Base-by-base conservation (phyloP, 179 eudicot genomes). In the Nepenthes alata region DNA sequence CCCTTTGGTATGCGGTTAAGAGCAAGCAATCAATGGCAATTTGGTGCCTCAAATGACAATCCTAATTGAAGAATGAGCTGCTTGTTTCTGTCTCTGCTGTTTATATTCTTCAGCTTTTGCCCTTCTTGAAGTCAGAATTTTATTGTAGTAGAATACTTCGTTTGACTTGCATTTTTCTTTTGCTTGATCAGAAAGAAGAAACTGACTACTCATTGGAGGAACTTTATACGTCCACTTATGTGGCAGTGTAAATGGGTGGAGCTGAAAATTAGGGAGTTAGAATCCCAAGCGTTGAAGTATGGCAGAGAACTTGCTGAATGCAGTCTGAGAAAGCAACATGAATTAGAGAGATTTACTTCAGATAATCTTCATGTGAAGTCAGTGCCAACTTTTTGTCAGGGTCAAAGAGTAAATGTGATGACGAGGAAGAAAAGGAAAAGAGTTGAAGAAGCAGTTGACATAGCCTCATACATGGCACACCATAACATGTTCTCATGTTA, bases 161-260 rank as follows among this genome's bases (percentile, higher is more conserved):
- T 6, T 6, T 7, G n/a, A 7, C 53, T 50, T 50, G n/a, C 13
- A 38, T 55, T 16, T 44, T 48, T 44, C 38, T 57, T 25, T 13
- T 47, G 62, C 61, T 25, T 52, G 44, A 64, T 7, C 66, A 91
- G 96, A 81, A 86, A 77, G 86, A 85, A 86, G 72, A 84, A 62
- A 65, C 37, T 83, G 79, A 76, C 91, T 47, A 36, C 84, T 70
- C 79, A 82, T 35, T 91, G 97, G 95, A 82, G 82, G 72, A 61
- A 72, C 7, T 83, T 67, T 63, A 64, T 84, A 60, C 86, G 72
- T 44, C 95, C 97, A 25, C 53, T 80, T 25, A 77, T 75, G 91
- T 86, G 91, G 97, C 87, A 87, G 13, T 86, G 87, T 72, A 88
- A 79, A 71, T 91, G 91, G 97, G 77, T 66, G 49, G 97, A 91